phyloP scores from a whole-genome alignment of 106 monocot genomes.

The Dioscorea zingiberensis region DNA sequence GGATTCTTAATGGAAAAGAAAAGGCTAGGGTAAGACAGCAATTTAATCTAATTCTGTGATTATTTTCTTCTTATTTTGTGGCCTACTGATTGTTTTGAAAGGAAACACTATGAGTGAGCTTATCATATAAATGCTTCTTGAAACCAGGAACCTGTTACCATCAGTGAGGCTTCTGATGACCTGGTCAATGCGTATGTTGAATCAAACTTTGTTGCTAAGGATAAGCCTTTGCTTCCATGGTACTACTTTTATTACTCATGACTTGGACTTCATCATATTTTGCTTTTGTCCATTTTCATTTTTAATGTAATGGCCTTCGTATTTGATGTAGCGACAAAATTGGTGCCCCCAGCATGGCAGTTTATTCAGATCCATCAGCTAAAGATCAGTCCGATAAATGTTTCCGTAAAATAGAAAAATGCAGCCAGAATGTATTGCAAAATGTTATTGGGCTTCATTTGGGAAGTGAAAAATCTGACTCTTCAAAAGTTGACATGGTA shows the following conservation, averaged over 20 bases:
- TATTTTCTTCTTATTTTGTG: no score
- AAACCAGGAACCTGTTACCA: slow-evolving; percentile 25
- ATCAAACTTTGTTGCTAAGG: slow-evolving; percentile 2
- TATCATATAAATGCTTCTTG: background rate
- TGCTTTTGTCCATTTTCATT: background rate
- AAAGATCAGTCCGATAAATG: slow-evolving; percentile 20
- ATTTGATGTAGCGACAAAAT: slow-evolving; percentile 22
- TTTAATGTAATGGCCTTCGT: background rate
- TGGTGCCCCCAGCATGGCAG: slow-evolving; percentile 4
- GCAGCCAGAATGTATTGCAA: slow-evolving; percentile 53
- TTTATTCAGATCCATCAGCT: slow-evolving; percentile 10
- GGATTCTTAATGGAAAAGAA: slow-evolving; percentile 36
- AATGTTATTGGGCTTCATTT: slow-evolving; percentile 72
- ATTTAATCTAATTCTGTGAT: background rate
- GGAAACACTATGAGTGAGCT: no score
- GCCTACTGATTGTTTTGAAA: no score
- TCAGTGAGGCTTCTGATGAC: slow-evolving; percentile 2
- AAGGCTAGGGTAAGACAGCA: slow-evolving; percentile 25
- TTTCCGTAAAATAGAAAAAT: slow-evolving; percentile 53
- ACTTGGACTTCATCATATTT: no score
- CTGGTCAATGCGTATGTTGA: slow-evolving; percentile 6
- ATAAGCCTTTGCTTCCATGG: slow-evolving; percentile 11
- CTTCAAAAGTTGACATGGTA: slow-evolving; percentile 78
- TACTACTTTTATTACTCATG: slow-evolving; percentile 13
- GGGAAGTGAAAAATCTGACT: slow-evolving; percentile 45